Conservation (phyloP, 1,139 yeast genomes). For the Pichia sp. region DNA sequence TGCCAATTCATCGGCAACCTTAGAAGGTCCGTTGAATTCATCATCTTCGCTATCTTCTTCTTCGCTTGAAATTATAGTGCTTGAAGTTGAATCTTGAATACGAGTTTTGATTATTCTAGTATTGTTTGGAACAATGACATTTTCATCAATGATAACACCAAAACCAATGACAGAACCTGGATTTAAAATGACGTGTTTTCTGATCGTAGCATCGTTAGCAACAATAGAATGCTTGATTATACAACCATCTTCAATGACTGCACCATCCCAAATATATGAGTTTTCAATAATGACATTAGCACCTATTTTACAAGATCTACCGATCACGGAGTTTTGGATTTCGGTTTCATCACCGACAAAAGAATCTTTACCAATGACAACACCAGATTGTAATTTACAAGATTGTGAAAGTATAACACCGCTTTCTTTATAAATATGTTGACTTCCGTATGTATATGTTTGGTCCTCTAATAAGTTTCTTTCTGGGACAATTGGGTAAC, state of each 20-base stretch:
- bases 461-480: constrained; percentile 70
- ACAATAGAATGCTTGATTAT: constrained; percentile 61
- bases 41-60: constrained; percentile 7
- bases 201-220: constrained; percentile 61
- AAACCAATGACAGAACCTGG: constrained; percentile 84
- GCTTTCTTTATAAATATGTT: constrained; percentile 82
- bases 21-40: constrained; percentile 3
- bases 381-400: constrained; percentile 74
- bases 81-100: constrained; percentile 32
- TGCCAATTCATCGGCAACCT: background rate
- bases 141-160: constrained; percentile 61
- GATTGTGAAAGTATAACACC: constrained; percentile 88
- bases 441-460: constrained; percentile 74
- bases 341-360: constrained; percentile 58
- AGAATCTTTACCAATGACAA: constrained; percentile 76
- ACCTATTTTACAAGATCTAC: constrained; percentile 84
- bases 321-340: constrained; percentile 71
- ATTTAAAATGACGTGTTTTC: constrained; percentile 47
- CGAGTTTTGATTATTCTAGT: constrained; percentile 52
- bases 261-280: constrained; percentile 87
- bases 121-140: constrained; percentile 45
- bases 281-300: constrained; percentile 66
- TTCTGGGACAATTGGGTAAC: constrained; percentile 91
- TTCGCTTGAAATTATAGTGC: constrained; percentile 10
- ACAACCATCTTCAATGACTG: constrained; percentile 65